A percentile compares a stretch with the other conserved stretches of the same genome.
These are phyloP conservation scores for Kurtzmaniella quercitrusa DNA, from an alignment of 1,139 yeast species.

Conservation along the genomic window DNA sequence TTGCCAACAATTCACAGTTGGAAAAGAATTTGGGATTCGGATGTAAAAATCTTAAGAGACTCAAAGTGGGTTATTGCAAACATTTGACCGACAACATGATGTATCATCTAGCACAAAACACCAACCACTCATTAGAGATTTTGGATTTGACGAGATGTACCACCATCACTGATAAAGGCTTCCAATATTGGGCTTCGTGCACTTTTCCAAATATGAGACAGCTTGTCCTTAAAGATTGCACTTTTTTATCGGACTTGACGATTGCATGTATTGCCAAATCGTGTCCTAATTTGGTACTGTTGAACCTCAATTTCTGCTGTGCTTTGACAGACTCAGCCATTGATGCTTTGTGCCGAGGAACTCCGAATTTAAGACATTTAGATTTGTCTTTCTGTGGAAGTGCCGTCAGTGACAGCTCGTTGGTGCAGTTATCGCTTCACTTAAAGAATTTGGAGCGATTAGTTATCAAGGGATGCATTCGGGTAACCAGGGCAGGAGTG, in stretches of 20 bases:
- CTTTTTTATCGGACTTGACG: constrained; percentile 64
- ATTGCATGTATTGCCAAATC: constrained; percentile 59
- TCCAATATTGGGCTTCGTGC: constrained; percentile 56
- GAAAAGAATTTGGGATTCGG: constrained; percentile 36
- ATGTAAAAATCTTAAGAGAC: constrained; percentile 50
- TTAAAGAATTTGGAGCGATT: constrained; percentile 44
- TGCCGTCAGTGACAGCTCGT: constrained; percentile 70
- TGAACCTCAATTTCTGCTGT: constrained; percentile 71
- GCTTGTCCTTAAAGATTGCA: constrained; percentile 64
- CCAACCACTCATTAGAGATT: constrained; percentile 49
- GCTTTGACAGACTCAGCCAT: constrained; percentile 66
- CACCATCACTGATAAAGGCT: constrained; percentile 71
- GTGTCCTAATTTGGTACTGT: constrained; percentile 50
- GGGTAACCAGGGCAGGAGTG: constrained; percentile 73
- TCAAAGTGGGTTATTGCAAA: constrained; percentile 68
- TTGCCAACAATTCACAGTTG: constrained; percentile 9
- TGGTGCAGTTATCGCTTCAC: constrained; percentile 58
- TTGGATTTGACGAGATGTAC: constrained; percentile 72
- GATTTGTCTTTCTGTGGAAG: constrained; percentile 74
- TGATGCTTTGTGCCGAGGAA: constrained; percentile 61
- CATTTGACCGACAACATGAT: constrained; percentile 65
- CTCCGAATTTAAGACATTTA: constrained; percentile 49
- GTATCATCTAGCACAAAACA: constrained; percentile 58
- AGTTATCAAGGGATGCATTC: constrained; percentile 61
- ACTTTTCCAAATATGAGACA: constrained; percentile 50